A percentile compares a stretch with the other conserved stretches of the same genome.
phyloP scores from a whole-genome alignment of 1,284 basidiomycete species.

The Rhodotorula sp. region DNA sequence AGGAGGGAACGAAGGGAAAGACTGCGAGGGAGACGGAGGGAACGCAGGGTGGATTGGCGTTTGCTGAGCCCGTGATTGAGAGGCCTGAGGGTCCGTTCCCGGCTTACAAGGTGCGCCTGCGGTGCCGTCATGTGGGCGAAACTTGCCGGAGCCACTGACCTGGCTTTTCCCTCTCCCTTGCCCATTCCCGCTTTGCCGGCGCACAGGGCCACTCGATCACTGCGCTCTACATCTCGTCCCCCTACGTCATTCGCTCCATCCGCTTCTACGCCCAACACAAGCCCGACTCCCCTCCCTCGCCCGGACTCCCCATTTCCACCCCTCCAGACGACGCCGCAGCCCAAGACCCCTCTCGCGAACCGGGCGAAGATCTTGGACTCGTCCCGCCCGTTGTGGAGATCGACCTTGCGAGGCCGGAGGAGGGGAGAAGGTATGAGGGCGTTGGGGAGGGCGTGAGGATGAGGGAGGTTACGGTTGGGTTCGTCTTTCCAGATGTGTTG shows the following conservation, averaged over 20 bases:
- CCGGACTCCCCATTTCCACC: not conserved
- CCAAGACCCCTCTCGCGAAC: not conserved
- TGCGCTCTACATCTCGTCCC: slow-evolving; percentile 10
- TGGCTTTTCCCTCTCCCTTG: too few relatives aligned
- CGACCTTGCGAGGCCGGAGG: not conserved
- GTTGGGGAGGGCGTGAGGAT: not conserved
- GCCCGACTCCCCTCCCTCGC: not conserved
- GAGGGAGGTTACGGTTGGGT: slow-evolving; percentile 15
- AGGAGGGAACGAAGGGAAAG: not conserved
- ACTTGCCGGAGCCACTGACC: not conserved
- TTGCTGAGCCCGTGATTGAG: not conserved
- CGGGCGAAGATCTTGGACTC: not conserved
- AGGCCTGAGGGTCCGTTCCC: slow-evolving; percentile 2
- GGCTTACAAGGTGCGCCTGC: slow-evolving; percentile 11
- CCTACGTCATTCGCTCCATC: not conserved
- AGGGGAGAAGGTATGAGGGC: not conserved
- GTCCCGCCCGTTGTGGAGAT: slow-evolving; percentile 21
- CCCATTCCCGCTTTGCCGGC: accelerated
- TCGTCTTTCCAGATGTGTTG: slow-evolving; percentile 22
- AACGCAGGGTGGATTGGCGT: not conserved
- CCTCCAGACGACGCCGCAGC: not conserved
- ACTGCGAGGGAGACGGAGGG: not conserved
- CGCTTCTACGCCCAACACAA: slow-evolving; percentile 12
- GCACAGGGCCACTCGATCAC: slow-evolving; percentile 19
- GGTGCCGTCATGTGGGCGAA: not conserved